Conservation (phyloP, 768 basidiomycete species). For the Lactarius tabidus region DNA sequence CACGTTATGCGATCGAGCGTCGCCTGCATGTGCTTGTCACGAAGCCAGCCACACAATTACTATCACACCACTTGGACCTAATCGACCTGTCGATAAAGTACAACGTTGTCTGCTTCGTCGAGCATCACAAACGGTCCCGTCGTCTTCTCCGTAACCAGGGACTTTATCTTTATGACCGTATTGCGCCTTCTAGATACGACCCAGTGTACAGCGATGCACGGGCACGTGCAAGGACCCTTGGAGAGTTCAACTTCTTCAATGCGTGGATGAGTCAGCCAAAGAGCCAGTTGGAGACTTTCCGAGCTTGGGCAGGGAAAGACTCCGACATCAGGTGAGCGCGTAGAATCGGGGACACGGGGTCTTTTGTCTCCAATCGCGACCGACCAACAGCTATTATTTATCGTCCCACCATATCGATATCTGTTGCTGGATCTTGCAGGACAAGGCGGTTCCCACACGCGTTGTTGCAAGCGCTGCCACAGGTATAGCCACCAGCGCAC, state of each 20-base stretch:
- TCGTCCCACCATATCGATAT: slow-evolving; percentile 94
- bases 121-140: slow-evolving; percentile 81
- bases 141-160: not conserved
- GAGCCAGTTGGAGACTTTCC: slow-evolving; percentile 90
- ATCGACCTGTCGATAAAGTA: slow-evolving; percentile 73
- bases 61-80: slow-evolving; percentile 77
- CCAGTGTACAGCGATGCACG: slow-evolving; percentile 92
- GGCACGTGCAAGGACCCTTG: slow-evolving; percentile 66
- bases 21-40: slow-evolving; percentile 88
- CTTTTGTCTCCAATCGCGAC: not conserved
- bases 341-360: not conserved
- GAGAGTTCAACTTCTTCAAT: slow-evolving; percentile 93
- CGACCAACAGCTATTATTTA: slow-evolving; percentile 71
- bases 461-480: slow-evolving; percentile 89
- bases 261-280: slow-evolving; percentile 99
- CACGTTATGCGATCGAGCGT: slow-evolving; percentile 79
- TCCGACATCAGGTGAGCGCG: slow-evolving; percentile 76
- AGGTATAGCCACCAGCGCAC: slow-evolving; percentile 86
- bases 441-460: slow-evolving; percentile 69
- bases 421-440: slow-evolving; percentile 80
- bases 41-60: slow-evolving; percentile 85
- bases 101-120: slow-evolving; percentile 87
- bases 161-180: not conserved
- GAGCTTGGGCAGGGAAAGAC: slow-evolving; percentile 92
- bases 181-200: slow-evolving; percentile 54